Evolutionary conservation across 768 basidiomycete genomes (phyloP).

Genomic region (Collybiopsis luxurians): DNA sequence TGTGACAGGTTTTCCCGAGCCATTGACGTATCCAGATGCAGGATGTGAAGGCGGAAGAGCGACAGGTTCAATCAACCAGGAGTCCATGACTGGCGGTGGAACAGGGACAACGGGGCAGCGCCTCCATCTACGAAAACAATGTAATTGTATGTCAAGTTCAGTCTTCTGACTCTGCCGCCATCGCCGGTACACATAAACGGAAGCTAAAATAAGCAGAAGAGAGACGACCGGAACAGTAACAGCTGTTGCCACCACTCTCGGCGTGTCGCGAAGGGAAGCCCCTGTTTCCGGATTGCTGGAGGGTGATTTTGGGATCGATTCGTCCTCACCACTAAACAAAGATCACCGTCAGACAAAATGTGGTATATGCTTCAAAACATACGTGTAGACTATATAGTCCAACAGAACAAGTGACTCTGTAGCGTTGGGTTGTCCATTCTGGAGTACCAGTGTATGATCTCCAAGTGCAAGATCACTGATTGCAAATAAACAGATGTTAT

Average conservation of each 20-base stretch:
- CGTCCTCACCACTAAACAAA: too few species aligned
- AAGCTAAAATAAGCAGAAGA: background rate
- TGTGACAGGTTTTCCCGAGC: background rate
- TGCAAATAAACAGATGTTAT: conserved; percentile 34
- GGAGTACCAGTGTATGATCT: conserved; percentile 29
- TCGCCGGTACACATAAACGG: background rate
- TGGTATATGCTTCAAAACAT: too few species aligned
- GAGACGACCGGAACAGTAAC: background rate
- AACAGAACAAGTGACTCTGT: conserved; percentile 29
- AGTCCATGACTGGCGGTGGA: background rate
- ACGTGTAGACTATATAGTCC: conserved; percentile 42
- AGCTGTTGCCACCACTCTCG: background rate
- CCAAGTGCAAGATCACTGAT: conserved; percentile 23
- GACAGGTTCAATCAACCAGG: conserved; percentile 1
- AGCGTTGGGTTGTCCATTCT: conserved; percentile 28
- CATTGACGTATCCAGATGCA: conserved; percentile 1
- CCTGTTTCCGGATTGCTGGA: background rate
- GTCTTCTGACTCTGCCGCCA: background rate
- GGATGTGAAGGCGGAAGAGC: conserved; percentile 2
- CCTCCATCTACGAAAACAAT: background rate
- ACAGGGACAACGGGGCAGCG: background rate
- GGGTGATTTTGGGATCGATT: background rate
- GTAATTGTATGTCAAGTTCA: background rate
- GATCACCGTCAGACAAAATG: too few species aligned
- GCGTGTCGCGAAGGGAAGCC: background rate